Base-by-base conservation (phyloP, 1,284 basidiomycete genomes). In the Sanguinoderma infundibulare region DNA sequence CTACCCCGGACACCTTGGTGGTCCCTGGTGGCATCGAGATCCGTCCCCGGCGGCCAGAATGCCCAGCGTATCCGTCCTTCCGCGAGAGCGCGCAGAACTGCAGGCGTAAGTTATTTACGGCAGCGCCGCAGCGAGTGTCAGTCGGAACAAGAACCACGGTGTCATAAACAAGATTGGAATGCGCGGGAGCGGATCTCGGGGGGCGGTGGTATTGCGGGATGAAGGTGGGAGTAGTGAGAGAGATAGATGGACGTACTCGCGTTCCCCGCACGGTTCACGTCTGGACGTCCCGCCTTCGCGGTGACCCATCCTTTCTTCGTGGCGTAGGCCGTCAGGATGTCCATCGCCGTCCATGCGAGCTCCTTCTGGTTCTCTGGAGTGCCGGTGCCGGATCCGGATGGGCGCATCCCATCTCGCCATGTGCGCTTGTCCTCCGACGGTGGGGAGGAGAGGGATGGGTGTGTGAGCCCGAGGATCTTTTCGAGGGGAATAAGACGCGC, bases 231-330 rank as follows among this genome's bases (percentile, higher is more conserved):
- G 51, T 14, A 8, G 55, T 65, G 49, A 42, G 22, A 40, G 26
- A 60, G 53, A 64, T 50, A 40, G 28, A 9, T 36, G 28, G 24
- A 88, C 92, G 74, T 72, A 94, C 93, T 90, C 24, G 87, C 84
- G 72, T 97, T 96, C 20, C 94, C 96, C 1, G 95, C 94, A 50
- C 96, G 84, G 72, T 94, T 91, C 20, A 91, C 79, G 77, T 98
- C 96, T 8, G 94, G 91, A 60, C 96, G 76, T 6, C 94, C 95
- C 17, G 92, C 91, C 74, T 95, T 92, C 10, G 96, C 95, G 46
- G 95, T 98, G 39, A 95, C 79, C 86, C 88, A 95, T 14, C 90
- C 89, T 70, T 92, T 92, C 66, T 84, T 80, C 53, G 84, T 74
- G 0, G 95, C 94, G 72, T 91, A 91, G 2, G 88, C 87, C 9